Evolutionary conservation across 805 yeast genomes (phyloP).

Genomic region (Candida broadrunensis): DNA sequence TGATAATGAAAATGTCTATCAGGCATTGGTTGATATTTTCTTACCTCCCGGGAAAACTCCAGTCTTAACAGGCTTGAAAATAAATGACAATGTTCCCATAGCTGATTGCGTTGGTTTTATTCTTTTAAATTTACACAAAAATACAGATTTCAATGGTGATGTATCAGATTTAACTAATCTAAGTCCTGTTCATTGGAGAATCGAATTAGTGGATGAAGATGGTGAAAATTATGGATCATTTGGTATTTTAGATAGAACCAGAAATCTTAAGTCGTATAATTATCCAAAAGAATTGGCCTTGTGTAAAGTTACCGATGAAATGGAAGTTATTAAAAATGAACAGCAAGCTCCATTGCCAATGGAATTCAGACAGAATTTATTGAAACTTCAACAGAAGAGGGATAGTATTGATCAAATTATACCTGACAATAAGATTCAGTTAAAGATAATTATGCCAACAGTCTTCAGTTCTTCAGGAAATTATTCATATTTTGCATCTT

Average conservation of each 20-base stretch:
- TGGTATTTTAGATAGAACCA: conserved; percentile 75
- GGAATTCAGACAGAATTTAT: conserved; percentile 29
- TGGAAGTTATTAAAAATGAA: conserved; percentile 47
- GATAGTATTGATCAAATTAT: conserved; percentile 9
- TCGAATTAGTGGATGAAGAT: conserved; percentile 88
- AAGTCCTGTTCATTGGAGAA: conserved; percentile 70
- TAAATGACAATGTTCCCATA: conserved; percentile 26
- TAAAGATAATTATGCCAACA: conserved; percentile 1
- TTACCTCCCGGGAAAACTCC: conserved; percentile 32
- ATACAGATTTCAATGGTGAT: conserved; percentile 17
- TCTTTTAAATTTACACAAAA: conserved; percentile 25
- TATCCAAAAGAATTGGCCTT: conserved; percentile 77
- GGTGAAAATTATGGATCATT: conserved; percentile 91
- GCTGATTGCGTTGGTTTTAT: conserved; percentile 42
- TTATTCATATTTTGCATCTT: neutral
- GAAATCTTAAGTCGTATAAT: conserved; percentile 67
- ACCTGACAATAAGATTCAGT: conserved; percentile 4
- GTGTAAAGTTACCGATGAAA: conserved; percentile 50
- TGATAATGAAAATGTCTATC: conserved; percentile 5
- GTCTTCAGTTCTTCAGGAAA: neutral
- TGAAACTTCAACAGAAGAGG: conserved; percentile 11
- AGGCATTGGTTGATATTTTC: conserved; percentile 21
- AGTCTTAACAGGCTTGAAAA: conserved; percentile 16
- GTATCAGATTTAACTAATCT: conserved; percentile 6
- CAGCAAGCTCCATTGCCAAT: conserved; percentile 52